Percentiles rank a stretch among this genome's conserved stretches.
phyloP scores from a whole-genome alignment of 805 yeast genomes.

The Ogataea paraovalis region DNA sequence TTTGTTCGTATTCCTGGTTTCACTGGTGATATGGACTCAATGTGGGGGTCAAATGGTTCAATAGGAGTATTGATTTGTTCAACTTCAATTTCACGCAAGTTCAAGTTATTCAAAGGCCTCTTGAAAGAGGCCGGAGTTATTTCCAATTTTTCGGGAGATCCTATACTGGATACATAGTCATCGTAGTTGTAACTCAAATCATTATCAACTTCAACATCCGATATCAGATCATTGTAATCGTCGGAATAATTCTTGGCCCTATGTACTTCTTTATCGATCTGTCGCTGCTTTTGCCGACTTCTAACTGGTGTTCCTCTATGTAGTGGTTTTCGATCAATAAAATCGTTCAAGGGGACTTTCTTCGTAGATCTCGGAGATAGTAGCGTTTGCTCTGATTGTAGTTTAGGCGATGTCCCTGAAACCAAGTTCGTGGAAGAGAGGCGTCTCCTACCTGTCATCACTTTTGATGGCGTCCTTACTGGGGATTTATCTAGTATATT shows the following conservation, averaged over 20 bases:
- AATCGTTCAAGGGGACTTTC: conserved; percentile 12
- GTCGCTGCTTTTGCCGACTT: neutral
- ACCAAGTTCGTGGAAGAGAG: neutral
- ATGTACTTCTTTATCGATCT: too few species aligned
- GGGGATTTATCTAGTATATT: conserved; percentile 6
- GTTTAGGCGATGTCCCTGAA: neutral
- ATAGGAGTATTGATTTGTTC: neutral
- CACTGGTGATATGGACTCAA: neutral
- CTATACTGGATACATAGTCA: conserved; percentile 16
- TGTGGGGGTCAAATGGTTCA: neutral
- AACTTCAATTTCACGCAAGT: neutral
- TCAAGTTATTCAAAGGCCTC: neutral
- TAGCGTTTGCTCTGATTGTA: neutral
- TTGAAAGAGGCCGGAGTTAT: conserved; percentile 3
- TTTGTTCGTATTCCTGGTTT: neutral
- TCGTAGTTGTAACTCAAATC: conserved; percentile 15
- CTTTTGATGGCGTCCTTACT: neutral
- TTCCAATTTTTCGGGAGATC: conserved; percentile 17
- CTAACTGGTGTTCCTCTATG: conserved; percentile 16
- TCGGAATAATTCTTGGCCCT: neutral
- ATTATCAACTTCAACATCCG: conserved; percentile 11
- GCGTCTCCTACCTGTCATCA: neutral
- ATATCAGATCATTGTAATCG: conserved; percentile 5
- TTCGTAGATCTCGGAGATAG: conserved; percentile 1
- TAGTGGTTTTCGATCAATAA: conserved; percentile 9